Base-by-base conservation (phyloP, 2,329 filamentous ascomycete species). In the Monosporascus sp. region DNA sequence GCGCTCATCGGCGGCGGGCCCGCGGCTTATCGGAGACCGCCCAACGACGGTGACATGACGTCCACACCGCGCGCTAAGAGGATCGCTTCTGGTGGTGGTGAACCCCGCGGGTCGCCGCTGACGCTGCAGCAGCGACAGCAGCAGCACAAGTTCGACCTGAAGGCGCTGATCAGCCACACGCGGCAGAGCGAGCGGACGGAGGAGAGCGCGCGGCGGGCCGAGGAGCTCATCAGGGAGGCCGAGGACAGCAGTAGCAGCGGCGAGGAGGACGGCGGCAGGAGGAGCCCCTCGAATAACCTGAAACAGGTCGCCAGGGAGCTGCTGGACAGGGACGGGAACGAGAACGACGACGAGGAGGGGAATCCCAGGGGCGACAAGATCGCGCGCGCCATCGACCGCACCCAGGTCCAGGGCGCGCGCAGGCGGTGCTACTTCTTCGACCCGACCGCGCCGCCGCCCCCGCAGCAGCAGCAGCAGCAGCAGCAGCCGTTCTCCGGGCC, bases 141-240 rank as follows among this genome's bases (percentile, higher is more conserved):
- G 48, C 46, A 49, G 14, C 84, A 86, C 67, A 85, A 80, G 58
- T 86, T 85, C 57, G 81, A 86, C 51, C 68, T 91, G 52, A 81
- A 82, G 54, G 75, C 79, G 1, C 74, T 91, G 8, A 74, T 86
- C 41, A 79, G 75, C 46, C 78, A 85, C 62, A 79, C 84, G 6
- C 72, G 76, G 41, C 75, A 78, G 53, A 82, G 89, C 56, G 74
- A 82, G 43, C 80, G 81, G 40, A 77, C 78, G 1, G 80, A 84
- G 50, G 82, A 78, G 17, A 84, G 79, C 56, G 76, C 76, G 6
- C 71, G 74, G 55, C 75, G 68, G 58, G 74, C 71, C 11, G 71
- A 70, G 55, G 71, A 64, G 54, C 67, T 65, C 49, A 62, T 73
- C 52, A 65, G 7, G 24, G 26, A 5, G 43, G 43, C 6, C 22